Percentiles rank a stretch among this genome's conserved stretches.
Conservation (phyloP, 148 eudicot species). For the Silene conica region DNA sequence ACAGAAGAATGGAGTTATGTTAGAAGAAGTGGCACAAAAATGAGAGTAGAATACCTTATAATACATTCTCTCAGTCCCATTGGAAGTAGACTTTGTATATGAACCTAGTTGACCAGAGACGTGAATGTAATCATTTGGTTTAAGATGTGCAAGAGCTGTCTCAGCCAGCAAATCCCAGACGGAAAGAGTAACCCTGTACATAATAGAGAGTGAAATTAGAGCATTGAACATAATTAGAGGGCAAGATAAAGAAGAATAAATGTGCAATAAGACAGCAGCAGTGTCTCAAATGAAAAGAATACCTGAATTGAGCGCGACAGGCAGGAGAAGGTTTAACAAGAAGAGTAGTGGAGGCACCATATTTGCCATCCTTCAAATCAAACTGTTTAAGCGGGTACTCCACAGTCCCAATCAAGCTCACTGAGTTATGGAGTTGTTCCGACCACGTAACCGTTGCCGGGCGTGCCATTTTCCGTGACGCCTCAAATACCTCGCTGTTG, state of each 20-base stretch:
- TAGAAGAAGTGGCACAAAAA: no score
- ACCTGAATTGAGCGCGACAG: slow-evolving; percentile 22
- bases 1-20: no score
- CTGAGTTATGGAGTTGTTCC: slow-evolving; percentile 27
- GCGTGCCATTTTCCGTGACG: slow-evolving; percentile 32
- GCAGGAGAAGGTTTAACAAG: slow-evolving; percentile 22
- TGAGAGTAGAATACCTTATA: no score
- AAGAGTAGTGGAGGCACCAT: slow-evolving; percentile 33
- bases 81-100: slow-evolving; percentile 24
- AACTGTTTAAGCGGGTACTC: slow-evolving; percentile 12
- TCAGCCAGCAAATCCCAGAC: slow-evolving; percentile 66
- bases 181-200: slow-evolving; percentile 45
- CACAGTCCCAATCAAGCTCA: slow-evolving; percentile 45
- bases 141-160: slow-evolving; percentile 52
- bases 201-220: background rate
- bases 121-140: slow-evolving; percentile 52
- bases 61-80: slow-evolving; percentile 26
- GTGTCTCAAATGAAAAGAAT: no score
- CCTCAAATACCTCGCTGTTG: slow-evolving; percentile 26
- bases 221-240: no score
- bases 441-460: slow-evolving; percentile 28
- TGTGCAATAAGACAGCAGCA: no score
- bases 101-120: slow-evolving; percentile 61
- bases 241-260: no score
- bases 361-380: background rate